phyloP scores from a whole-genome alignment of 768 basidiomycete genomes.

The Cubamyces lactineus region DNA sequence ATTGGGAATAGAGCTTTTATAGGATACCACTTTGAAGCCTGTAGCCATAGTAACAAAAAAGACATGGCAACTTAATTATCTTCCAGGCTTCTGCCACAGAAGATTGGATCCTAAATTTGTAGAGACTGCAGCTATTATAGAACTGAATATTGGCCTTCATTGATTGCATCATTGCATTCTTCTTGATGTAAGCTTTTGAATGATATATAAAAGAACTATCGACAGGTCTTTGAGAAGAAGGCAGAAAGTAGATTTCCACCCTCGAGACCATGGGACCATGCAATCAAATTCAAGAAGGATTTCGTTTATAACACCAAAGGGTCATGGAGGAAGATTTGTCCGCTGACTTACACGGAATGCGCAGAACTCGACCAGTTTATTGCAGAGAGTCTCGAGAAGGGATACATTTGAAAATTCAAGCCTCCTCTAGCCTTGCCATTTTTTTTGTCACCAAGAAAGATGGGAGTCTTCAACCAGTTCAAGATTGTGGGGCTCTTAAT shows the following conservation, averaged over 20 bases:
- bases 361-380: constrained; percentile 23
- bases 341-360: constrained; percentile 6
- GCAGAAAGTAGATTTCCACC: neutral
- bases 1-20: too few species aligned
- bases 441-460: constrained; percentile 37
- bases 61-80: too few species aligned
- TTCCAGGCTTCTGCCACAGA: too few species aligned
- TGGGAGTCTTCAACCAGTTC: constrained; percentile 26
- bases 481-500: constrained; percentile 38
- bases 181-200: too few species aligned
- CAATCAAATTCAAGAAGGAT: neutral
- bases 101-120: too few species aligned
- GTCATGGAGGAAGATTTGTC: neutral
- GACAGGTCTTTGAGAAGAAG: neutral
- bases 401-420: constrained; percentile 24
- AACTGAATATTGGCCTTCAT: too few species aligned
- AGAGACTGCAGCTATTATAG: too few species aligned
- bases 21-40: too few species aligned
- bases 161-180: too few species aligned
- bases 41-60: too few species aligned
- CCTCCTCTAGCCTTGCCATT: constrained; percentile 29
- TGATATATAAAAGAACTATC: neutral
- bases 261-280: neutral
- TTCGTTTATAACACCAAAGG: neutral
- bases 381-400: constrained; percentile 23